Evolutionary conservation across 2,329 filamentous ascomycete species (phyloP), one percentile per base, ranked within the genome.

Genomic region (Penicillium sp.): DNA sequence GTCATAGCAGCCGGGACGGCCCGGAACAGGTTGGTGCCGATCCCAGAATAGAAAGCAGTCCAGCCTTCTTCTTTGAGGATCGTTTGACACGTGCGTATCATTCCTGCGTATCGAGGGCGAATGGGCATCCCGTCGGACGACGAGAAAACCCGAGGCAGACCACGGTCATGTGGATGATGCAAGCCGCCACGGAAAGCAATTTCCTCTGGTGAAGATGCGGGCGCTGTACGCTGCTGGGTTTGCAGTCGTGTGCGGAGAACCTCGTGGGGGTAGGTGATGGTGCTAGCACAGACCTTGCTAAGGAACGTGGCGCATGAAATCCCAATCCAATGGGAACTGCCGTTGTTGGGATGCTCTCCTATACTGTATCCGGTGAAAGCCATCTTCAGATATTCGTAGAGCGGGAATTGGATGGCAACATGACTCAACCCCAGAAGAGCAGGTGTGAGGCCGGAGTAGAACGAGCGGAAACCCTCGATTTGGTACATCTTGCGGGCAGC

Each of bases 21-120:
- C 50, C 94, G 84, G 79, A 97, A 90, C 84, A 99, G 89, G 74
- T 99, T 99, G 44, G 92, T 96, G 33, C 94, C 94, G 79, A 99
- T 90, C 31, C 94, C 94, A 22, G 92, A 92, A 70, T 99, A 99
- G 65, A 99, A 97, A 3, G 92, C 92, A 56, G 88, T 82, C 92
- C 92, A 96, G 6, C 94, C 94, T 72, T 99, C 94, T 71, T 99
- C 94, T 30, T 77, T 78, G 33, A 96, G 76, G 55, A 99, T 97
- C 2, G 86, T 92, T 56, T 85, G 84, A 70, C 88, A 92, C 0
- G 92, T 96, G 67, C 82, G 85, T 40, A 92, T 71, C 30, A 96
- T 83, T 40, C 94, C 94, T 58, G 78, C 81, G 69, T 99, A 97
- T 53, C 78, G 73, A 57, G 72, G 69, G 57, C 73, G 63, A 55